These are phyloP conservation scores for Aspergillus persii DNA, from an alignment of 2,329 filamentous ascomycete species.

Conservation along the genomic window DNA sequence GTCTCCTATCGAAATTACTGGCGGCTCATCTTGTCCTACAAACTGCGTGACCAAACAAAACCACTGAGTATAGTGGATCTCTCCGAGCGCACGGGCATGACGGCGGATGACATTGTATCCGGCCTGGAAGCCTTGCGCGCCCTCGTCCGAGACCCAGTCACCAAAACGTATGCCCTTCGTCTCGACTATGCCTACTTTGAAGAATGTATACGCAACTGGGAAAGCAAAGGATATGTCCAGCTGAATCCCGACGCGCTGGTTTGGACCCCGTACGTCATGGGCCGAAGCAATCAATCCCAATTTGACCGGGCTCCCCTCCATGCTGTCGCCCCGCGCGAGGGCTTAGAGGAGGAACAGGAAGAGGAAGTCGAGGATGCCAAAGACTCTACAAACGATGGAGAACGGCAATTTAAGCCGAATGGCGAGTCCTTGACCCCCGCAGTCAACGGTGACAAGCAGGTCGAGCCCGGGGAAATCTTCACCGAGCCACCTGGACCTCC, in stretches of 20 bases:
- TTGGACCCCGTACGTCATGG: slow-evolving; percentile 98
- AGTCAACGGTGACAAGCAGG: slow-evolving; percentile 16
- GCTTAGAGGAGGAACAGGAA: slow-evolving; percentile 34
- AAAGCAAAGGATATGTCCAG: slow-evolving; percentile 81
- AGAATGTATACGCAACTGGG: slow-evolving; percentile 85
- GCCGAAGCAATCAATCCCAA: slow-evolving; percentile 74
- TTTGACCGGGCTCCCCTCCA: slow-evolving; percentile 83
- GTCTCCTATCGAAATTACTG: slow-evolving; percentile 98
- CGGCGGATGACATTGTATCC: slow-evolving; percentile 91
- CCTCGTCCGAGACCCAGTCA: slow-evolving; percentile 83
- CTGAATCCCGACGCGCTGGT: slow-evolving; percentile 77
- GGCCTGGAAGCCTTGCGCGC: slow-evolving; percentile 87
- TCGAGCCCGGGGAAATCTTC: slow-evolving; percentile 13
- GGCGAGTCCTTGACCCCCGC: slow-evolving; percentile 8
- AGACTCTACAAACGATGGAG: slow-evolving; percentile 19
- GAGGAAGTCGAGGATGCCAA: slow-evolving; percentile 32
- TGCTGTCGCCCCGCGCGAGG: slow-evolving; percentile 83
- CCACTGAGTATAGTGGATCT: slow-evolving; percentile 54
- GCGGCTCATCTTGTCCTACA: slow-evolving; percentile 82
- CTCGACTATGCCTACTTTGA: slow-evolving; percentile 82
- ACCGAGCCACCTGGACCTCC: slow-evolving; percentile 35
- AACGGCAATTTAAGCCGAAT: slow-evolving; percentile 13
- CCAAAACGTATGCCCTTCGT: slow-evolving; percentile 83
- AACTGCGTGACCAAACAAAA: slow-evolving; percentile 65
- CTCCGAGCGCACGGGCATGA: slow-evolving; percentile 90